Evolutionary conservation across 1,139 yeast genomes (phyloP), one percentile per base, ranked within the genome.

Genomic region (Blastobotrys capitulatus): DNA sequence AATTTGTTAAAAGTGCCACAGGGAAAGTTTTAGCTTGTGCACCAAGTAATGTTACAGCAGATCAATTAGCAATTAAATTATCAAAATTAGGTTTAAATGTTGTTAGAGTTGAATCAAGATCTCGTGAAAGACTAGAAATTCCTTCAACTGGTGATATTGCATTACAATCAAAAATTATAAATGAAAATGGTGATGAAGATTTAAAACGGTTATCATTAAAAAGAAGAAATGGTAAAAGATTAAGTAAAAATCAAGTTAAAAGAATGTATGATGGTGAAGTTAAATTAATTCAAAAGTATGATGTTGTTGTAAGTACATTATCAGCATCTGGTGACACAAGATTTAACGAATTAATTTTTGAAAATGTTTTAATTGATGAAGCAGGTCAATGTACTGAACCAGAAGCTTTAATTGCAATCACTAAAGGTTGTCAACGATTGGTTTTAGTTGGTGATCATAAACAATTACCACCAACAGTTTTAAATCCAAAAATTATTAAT

Each of bases 311-410:
- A 68, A 78, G 88, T 65, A 89, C 97, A 0, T 88, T 96, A 76
- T 89, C 84, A 31, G 95, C 95, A 52, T 95, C 96, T 4, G 95
- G 90, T 42, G 96, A 86, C 65, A 67, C 58, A 47, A 72, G 95
- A 54, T 70, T 89, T 44, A 65, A 68, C 6, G 67, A 69, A 3
- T 60, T 75, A 56, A 73, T 76, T 44, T 89, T 89, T 68, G 74
- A 87, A 59, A 78, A 89, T 0, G 95, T 88, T 2, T 73, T 89
- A 53, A 84, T 89, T 52, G 97, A 89, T 69, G 97, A 90, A 70
- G 83, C 89, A 62, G 88, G 97, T 0, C 97, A 90, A 68, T 94
- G 96, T 1, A 79, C 90, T 1, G 97, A 89, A 65, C 96, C 97
- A 0, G 96, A 88, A 66, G 80, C 86, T 59, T 73, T 89, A 60